Conservation (phyloP, 2,329 filamentous ascomycete genomes). For the Pseudogymnoascus sp. region DNA sequence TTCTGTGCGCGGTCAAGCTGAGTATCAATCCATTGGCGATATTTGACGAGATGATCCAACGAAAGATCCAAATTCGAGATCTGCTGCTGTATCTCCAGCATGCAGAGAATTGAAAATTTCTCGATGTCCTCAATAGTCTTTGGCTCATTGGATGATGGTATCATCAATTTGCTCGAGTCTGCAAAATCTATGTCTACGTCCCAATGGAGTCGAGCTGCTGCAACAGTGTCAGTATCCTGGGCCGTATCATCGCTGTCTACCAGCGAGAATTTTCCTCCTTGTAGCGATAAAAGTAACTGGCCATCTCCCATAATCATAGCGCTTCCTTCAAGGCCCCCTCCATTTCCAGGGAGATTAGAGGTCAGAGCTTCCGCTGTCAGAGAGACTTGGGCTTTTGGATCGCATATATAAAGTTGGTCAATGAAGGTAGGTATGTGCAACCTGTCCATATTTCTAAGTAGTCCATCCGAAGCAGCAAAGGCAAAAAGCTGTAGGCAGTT, state of each 20-base stretch:
- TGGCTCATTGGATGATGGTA: conserved; percentile 7
- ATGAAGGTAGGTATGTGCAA: conserved; percentile 16
- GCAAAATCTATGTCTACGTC: conserved; percentile 14
- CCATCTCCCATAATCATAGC: not conserved
- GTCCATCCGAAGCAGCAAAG: conserved; percentile 12
- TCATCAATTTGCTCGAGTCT: conserved; percentile 9
- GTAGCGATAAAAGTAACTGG: not conserved
- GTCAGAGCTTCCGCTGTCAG: not conserved
- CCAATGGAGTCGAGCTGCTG: conserved; percentile 15
- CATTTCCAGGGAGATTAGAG: not conserved
- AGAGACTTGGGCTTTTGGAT: conserved; percentile 8
- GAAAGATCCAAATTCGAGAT: not conserved
- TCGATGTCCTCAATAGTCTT: conserved; percentile 9
- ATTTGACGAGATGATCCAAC: conserved; percentile 13
- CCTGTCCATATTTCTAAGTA: conserved; percentile 9
- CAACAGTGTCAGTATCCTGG: conserved; percentile 8
- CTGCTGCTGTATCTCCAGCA: conserved; percentile 12
- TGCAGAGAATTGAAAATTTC: conserved; percentile 15
- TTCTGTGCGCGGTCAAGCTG: not conserved
- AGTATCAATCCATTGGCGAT: conserved; percentile 12
- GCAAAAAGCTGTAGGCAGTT: conserved; percentile 12
- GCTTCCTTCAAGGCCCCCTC: not conserved
- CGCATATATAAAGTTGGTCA: conserved; percentile 6
- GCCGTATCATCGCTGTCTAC: conserved; percentile 4
- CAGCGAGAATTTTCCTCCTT: conserved; percentile 7